A percentile compares a stretch with the other conserved stretches of the same genome.
These are phyloP conservation scores for Phlebiopsis flavidoalba DNA, from an alignment of 768 basidiomycete genomes.

Conservation along the genomic window DNA sequence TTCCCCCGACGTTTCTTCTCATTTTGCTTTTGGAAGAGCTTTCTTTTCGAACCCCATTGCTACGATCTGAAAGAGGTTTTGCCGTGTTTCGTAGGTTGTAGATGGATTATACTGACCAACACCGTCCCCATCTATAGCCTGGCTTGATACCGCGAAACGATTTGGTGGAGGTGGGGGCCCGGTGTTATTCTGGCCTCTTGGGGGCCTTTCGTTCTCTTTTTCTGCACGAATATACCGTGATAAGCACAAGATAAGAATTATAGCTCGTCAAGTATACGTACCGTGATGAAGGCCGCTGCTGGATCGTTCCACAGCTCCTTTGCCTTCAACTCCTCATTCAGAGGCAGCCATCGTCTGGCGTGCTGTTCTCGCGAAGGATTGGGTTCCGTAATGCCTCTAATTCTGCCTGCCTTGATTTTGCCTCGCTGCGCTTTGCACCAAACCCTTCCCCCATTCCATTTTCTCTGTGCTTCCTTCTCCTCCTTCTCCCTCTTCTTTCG, in stretches of 20 bases:
- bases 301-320: slow-evolving; percentile 95
- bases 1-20: slow-evolving; percentile 61
- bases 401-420: slow-evolving; percentile 59
- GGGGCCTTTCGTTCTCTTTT: slow-evolving; percentile 72
- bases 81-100: neutral
- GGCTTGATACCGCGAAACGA: slow-evolving; percentile 92
- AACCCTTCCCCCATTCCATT: slow-evolving; percentile 98
- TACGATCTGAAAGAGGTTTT: slow-evolving; percentile 53
- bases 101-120: slow-evolving; percentile 60
- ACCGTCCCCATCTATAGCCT: slow-evolving; percentile 97
- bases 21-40: slow-evolving; percentile 81
- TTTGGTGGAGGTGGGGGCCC: slow-evolving; percentile 92
- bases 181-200: slow-evolving; percentile 74
- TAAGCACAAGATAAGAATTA: neutral
- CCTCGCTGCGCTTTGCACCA: slow-evolving; percentile 84
- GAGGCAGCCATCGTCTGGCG: slow-evolving; percentile 76
- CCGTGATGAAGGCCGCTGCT: slow-evolving; percentile 91
- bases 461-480: slow-evolving; percentile 81
- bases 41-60: slow-evolving; percentile 95
- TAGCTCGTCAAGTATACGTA: slow-evolving; percentile 34
- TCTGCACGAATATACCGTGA: slow-evolving; percentile 36
- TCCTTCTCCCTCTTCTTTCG: slow-evolving; percentile 73
- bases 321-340: slow-evolving; percentile 82
- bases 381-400: slow-evolving; percentile 62
- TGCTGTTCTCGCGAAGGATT: slow-evolving; percentile 72